Percentiles rank a stretch among this genome's conserved stretches.
Evolutionary conservation across 2,329 filamentous ascomycete species (phyloP).

Genomic region (Penicillium carneum): DNA sequence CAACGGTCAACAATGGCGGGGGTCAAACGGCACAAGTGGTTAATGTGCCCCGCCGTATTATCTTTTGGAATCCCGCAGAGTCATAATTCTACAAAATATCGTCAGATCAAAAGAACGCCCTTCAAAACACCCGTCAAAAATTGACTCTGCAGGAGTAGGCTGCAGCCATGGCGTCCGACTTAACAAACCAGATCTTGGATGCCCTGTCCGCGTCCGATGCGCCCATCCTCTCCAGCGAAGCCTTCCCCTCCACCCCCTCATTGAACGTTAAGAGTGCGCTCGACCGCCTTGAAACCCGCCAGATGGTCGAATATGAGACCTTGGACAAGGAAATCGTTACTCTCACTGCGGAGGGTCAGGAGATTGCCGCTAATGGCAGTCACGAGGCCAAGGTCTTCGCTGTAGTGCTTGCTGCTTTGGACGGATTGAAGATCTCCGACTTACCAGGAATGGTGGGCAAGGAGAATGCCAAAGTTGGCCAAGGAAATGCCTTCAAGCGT

Average conservation of each 20-base stretch:
- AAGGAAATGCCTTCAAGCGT: slow-evolving; percentile 88
- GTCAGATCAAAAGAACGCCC: slow-evolving; percentile 28
- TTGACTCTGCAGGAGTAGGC: slow-evolving; percentile 36
- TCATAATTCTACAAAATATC: slow-evolving; percentile 43
- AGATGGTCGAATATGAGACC: slow-evolving; percentile 86
- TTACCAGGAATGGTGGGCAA: slow-evolving; percentile 60
- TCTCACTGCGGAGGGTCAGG: slow-evolving; percentile 76
- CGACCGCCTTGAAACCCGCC: slow-evolving; percentile 81
- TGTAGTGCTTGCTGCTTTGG: slow-evolving; percentile 72
- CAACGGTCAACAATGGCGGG: slow-evolving; percentile 20
- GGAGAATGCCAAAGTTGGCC: slow-evolving; percentile 70
- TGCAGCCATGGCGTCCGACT: slow-evolving; percentile 60
- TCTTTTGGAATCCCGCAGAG: slow-evolving; percentile 37
- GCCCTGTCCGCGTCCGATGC: slow-evolving; percentile 67
- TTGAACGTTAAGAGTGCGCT: slow-evolving; percentile 82
- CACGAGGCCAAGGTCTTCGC: slow-evolving; percentile 85
- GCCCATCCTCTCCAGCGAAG: slow-evolving; percentile 71
- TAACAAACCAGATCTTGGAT: slow-evolving; percentile 70
- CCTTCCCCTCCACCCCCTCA: slow-evolving; percentile 72
- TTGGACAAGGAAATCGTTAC: slow-evolving; percentile 78
- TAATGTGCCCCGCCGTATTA: slow-evolving; percentile 34
- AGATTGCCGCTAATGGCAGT: slow-evolving; percentile 76
- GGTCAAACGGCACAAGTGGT: slow-evolving; percentile 38
- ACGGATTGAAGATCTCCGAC: slow-evolving; percentile 81
- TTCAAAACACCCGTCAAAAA: slow-evolving; percentile 30